These are phyloP conservation scores for Fusarium metavorans DNA, from an alignment of 2,329 filamentous ascomycete genomes.

Conservation along the genomic window DNA sequence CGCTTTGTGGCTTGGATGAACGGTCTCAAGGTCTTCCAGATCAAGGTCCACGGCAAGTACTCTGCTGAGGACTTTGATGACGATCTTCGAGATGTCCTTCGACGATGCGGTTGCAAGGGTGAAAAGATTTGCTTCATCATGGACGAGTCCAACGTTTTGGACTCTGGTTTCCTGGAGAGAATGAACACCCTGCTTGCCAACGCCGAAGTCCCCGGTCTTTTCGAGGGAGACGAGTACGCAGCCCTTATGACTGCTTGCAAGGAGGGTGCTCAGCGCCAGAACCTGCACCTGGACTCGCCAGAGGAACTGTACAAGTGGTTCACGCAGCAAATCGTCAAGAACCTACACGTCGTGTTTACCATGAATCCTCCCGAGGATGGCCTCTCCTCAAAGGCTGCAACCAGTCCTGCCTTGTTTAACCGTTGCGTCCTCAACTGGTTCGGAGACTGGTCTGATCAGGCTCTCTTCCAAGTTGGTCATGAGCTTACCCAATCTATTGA, in stretches of 20 bases:
- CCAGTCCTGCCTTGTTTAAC: constrained; percentile 98
- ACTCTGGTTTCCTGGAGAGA: constrained; percentile 97
- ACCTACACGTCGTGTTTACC: constrained; percentile 98
- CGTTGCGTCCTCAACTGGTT: constrained; percentile 99
- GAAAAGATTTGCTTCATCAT: constrained; percentile 99
- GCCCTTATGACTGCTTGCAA: constrained; percentile 99
- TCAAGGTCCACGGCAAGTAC: constrained; percentile 99
- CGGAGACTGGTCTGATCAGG: constrained; percentile 99
- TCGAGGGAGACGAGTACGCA: constrained; percentile 98
- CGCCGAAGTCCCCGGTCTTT: constrained; percentile 98
- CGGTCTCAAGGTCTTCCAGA: constrained; percentile 97
- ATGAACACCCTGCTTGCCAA: constrained; percentile 99
- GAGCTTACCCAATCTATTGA: constrained; percentile 98
- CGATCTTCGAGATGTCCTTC: constrained; percentile 91
- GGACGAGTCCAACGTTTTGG: constrained; percentile 98
- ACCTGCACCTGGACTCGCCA: constrained; percentile 93
- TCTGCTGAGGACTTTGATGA: constrained; percentile 99
- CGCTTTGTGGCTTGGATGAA: constrained; percentile 99
- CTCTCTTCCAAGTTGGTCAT: constrained; percentile 95
- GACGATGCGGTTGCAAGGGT: constrained; percentile 94
- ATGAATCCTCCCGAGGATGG: constrained; percentile 99
- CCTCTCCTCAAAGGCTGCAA: constrained; percentile 94
- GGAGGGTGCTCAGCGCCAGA: constrained; percentile 96
- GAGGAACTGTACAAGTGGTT: constrained; percentile 99
- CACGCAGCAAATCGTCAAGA: constrained; percentile 98